These are phyloP conservation scores for Trichocladium uniseriatum DNA, from an alignment of 495 filamentous ascomycete genomes.

Conservation along the genomic window DNA sequence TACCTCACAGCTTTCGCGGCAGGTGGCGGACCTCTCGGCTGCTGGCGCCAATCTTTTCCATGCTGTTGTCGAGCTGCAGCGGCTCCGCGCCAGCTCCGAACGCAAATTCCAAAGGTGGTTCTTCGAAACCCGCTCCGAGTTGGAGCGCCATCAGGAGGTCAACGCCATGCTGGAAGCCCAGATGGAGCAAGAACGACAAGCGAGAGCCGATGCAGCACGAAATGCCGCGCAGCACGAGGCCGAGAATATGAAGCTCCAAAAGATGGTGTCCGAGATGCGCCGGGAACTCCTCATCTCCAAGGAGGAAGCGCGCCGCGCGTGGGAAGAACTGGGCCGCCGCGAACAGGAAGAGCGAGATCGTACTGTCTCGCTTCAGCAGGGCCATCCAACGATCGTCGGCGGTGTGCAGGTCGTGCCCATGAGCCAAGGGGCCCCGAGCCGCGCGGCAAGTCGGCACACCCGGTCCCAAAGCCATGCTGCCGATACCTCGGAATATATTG, in stretches of 20 bases:
- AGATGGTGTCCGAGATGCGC: slow-evolving; percentile 72
- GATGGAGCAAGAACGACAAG: slow-evolving; percentile 62
- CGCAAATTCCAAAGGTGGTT: slow-evolving; percentile 99
- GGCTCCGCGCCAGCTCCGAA: slow-evolving; percentile 90
- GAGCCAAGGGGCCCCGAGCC: slow-evolving; percentile 63
- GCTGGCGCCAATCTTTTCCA: slow-evolving; percentile 97
- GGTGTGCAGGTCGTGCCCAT: slow-evolving; percentile 97
- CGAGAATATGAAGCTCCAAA: slow-evolving; percentile 59
- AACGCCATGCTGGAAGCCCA: slow-evolving; percentile 68
- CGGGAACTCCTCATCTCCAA: slow-evolving; percentile 90
- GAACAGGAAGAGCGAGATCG: slow-evolving; percentile 94
- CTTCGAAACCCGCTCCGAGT: slow-evolving; percentile 81
- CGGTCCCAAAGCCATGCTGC: slow-evolving; percentile 30
- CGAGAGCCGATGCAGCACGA: slow-evolving; percentile 53
- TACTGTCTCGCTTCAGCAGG: slow-evolving; percentile 73
- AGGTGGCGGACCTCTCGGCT: slow-evolving; percentile 91
- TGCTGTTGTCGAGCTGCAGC: slow-evolving; percentile 91
- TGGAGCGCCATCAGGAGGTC: slow-evolving; percentile 78
- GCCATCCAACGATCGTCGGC: slow-evolving; percentile 80
- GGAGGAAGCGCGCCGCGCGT: slow-evolving; percentile 89
- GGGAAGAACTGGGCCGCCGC: slow-evolving; percentile 90
- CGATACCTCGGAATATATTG: slow-evolving; percentile 32
- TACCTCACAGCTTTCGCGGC: slow-evolving; percentile 77
- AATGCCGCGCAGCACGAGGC: slow-evolving; percentile 54
- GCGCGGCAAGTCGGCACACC: slow-evolving; percentile 47